Base-by-base conservation (phyloP, 305 asterid genomes). In the Rubia peregrina region DNA sequence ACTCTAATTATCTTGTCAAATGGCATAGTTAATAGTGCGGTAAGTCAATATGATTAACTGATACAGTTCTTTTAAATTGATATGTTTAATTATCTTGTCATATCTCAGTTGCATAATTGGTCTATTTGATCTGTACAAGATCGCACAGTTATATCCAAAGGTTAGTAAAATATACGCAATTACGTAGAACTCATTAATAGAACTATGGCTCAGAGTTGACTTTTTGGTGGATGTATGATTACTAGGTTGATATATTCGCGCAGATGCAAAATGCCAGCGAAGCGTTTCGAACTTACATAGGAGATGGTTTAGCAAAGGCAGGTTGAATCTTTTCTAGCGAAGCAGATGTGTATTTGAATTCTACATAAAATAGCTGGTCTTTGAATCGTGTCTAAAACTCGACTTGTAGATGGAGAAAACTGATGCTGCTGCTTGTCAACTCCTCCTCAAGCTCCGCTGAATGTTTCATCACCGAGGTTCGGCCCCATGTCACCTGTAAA, bases 201-300 rank as follows among this genome's bases (percentile, higher is more conserved):
- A 24, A n/a, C 9, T 68, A n/a, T 26, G 33, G 51, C 63, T 65
- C 17, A 38, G 14, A 21, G 64, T 56, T 43, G 24, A 71, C 63
- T 21, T 68, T 68, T 55, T 60, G 19, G 59, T 74, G 41, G 40
- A 57, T 62, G 46, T 68, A 73, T 83, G 57, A 59, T 67, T 84
- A 79, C 62, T 86, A 95, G 99, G 99, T 92, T 84, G 97, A 95
- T 77, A 95, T 95, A 68, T 95, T 95, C 76, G 64, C 96, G 66
- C 99, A 95, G 89, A 85, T 95, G 76, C 99, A 95, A 81, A 95
- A 95, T 89, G 99, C 99, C 53, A 92, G 99, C 30, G 98, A 89
- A 56, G 97, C 99, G 56, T 95, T 95, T 74, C 83, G 99, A 42
- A 95, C 98, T 14, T 95, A 92, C 77, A 95, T 95, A 71, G 78